phyloP scores from a whole-genome alignment of 2,329 filamentous ascomycete species.

The Aspergillus sp. region DNA sequence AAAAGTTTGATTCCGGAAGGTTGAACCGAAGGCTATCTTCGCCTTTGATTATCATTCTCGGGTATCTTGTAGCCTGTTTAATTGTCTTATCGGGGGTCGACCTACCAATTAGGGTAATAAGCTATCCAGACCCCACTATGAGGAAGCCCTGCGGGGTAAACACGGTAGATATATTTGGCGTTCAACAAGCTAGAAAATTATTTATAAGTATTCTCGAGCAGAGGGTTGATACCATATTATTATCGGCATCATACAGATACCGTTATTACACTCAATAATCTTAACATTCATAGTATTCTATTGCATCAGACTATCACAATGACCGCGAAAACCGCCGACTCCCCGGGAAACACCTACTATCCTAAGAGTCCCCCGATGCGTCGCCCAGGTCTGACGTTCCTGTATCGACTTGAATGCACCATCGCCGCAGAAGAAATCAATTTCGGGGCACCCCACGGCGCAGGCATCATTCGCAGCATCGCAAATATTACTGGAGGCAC shows the following conservation, averaged over 20 bases:
- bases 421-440: conserved; percentile 26
- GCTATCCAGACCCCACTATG: background rate
- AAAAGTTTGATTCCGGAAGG: background rate
- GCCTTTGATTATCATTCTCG: background rate
- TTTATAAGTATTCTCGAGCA: too few relatives aligned
- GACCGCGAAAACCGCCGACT: conserved; percentile 1
- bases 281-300: too few relatives aligned
- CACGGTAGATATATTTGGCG: background rate
- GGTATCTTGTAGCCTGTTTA: background rate
- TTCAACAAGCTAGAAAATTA: background rate
- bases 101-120: background rate
- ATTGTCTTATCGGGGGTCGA: background rate
- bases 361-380: conserved; percentile 27
- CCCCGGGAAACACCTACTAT: conserved; percentile 27
- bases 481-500: conserved; percentile 27
- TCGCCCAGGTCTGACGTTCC: conserved; percentile 21
- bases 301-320: background rate
- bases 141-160: background rate
- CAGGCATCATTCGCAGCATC: conserved; percentile 23
- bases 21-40: background rate
- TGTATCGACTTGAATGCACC: conserved; percentile 29
- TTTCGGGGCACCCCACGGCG: conserved; percentile 25
- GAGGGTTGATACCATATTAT: too few relatives aligned
- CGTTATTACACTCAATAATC: too few relatives aligned
- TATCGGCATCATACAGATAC: too few relatives aligned